Evolutionary conservation across 2,329 filamentous ascomycete genomes (phyloP).

Genomic region (Colletotrichum sojae): DNA sequence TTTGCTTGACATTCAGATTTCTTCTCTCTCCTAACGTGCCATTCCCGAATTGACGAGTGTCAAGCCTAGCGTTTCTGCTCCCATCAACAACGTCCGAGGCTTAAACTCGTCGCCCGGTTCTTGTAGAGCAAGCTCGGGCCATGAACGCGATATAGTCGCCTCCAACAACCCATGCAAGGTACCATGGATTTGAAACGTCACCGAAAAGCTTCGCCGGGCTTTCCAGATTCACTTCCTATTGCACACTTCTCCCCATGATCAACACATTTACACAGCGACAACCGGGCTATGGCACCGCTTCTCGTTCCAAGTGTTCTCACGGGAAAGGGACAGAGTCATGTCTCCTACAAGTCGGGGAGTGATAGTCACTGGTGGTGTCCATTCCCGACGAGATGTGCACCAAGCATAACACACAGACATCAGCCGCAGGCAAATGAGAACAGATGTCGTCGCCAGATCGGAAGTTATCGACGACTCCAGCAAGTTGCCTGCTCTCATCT

Average conservation of each 20-base stretch:
- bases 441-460: not conserved
- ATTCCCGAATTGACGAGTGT: too few species aligned
- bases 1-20: too few species aligned
- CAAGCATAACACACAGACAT: not conserved
- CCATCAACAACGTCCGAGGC: too few species aligned
- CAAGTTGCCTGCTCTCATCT: constrained; percentile 24
- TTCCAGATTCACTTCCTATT: not conserved
- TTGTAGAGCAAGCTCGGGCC: not conserved
- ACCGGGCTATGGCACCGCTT: too few species aligned
- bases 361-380: not conserved
- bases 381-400: constrained; percentile 4
- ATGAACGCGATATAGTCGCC: not conserved
- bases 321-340: not conserved
- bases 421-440: not conserved
- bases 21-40: too few species aligned
- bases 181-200: constrained; percentile 8
- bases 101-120: not conserved
- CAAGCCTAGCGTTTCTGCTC: too few species aligned
- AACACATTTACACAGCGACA: too few species aligned
- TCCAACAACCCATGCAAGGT: not conserved
- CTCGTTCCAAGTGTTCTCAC: not conserved
- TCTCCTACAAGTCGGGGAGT: not conserved
- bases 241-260: too few species aligned
- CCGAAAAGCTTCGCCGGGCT: not conserved
- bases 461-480: not conserved